Evolutionary conservation across 2,329 filamentous ascomycete species (phyloP), one percentile per base, ranked within the genome.

Genomic region (Dactylellina cionopaga): DNA sequence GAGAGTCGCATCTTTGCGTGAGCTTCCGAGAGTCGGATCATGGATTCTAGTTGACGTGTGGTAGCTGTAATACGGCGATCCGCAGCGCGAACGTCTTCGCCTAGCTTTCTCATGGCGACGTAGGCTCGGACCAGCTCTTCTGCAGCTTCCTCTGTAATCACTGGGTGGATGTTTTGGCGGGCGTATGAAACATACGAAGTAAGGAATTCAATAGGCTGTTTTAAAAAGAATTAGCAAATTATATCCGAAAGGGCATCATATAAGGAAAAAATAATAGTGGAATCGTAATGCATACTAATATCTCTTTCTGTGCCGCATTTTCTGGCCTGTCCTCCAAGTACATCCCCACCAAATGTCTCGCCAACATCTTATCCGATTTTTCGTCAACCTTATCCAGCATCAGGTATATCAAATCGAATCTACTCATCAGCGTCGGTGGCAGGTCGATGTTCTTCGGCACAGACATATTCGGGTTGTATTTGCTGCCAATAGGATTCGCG

Each of bases 391-490:
- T 91, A 80, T 99, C 95, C 49, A 99, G 88, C 43, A 99, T 95
- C 0, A 99, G 88, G 79, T 99, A 99, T 54, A 99, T 94, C 5
- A 99, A 84, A 80, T 99, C 95, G 79, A 99, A 99, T 84, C 95
- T 90, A 3, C 93, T 97, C 56, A 99, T 86, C 5, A 99, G 85
- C 0, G 95, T 99, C 0, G 95, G 95, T 0, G 95, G 95, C 6
- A 99, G 87, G 78, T 99, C 95, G 77, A 99, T 99, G 81, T 99
- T 99, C 78, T 98, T 93, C 2, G 95, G 95, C 11, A 99, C 95
- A 0, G 95, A 93, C 22, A 99, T 83, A 78, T 96, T 94, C 1
- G 92, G 91, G 81, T 99, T 98, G 83, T 99, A 99, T 79, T 96
- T 93, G 82, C 92, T 96, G 77, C 95, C 95, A 76, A 99, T 98